These are phyloP conservation scores for Paecilomyces sp. DNA, from an alignment of 2,329 filamentous ascomycete species.

Conservation along the genomic window DNA sequence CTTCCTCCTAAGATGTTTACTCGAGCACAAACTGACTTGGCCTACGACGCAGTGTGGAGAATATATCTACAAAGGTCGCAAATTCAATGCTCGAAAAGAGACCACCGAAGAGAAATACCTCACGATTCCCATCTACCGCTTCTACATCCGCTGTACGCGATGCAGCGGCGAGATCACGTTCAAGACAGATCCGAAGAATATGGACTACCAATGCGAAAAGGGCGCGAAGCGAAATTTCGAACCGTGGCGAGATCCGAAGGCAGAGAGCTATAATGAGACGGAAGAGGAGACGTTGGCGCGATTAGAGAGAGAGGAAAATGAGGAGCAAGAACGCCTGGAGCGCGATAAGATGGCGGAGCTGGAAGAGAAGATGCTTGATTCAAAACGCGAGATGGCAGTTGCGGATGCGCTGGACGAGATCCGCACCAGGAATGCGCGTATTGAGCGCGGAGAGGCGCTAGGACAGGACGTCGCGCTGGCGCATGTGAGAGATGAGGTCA, in stretches of 20 bases:
- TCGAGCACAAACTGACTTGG: not conserved
- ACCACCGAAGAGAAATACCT: constrained; percentile 88
- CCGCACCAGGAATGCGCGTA: constrained; percentile 77
- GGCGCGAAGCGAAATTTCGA: constrained; percentile 93
- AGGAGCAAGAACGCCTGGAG: constrained; percentile 60
- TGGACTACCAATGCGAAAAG: constrained; percentile 75
- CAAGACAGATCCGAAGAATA: constrained; percentile 85
- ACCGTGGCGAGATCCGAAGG: constrained; percentile 68
- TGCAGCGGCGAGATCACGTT: constrained; percentile 86
- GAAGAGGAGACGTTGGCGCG: constrained; percentile 82
- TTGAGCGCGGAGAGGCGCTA: constrained; percentile 67
- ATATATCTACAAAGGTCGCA: constrained; percentile 87
- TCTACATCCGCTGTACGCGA: constrained; percentile 84
- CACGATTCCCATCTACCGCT: constrained; percentile 76
- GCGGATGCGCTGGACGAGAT: constrained; percentile 96
- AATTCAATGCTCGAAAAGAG: constrained; percentile 94
- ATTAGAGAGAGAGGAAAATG: constrained; percentile 66
- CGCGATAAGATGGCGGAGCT: constrained; percentile 91
- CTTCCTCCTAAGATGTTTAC: not conserved
- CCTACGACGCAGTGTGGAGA: constrained; percentile 50
- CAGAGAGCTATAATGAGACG: constrained; percentile 59
- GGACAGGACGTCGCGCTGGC: constrained; percentile 49
- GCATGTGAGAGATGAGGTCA: constrained; percentile 51
- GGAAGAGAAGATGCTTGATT: constrained; percentile 87
- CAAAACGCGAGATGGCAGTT: constrained; percentile 91